Evolutionary conservation across 768 basidiomycete genomes (phyloP), one percentile per base, ranked within the genome.

Genomic region (Russula olivacea): DNA sequence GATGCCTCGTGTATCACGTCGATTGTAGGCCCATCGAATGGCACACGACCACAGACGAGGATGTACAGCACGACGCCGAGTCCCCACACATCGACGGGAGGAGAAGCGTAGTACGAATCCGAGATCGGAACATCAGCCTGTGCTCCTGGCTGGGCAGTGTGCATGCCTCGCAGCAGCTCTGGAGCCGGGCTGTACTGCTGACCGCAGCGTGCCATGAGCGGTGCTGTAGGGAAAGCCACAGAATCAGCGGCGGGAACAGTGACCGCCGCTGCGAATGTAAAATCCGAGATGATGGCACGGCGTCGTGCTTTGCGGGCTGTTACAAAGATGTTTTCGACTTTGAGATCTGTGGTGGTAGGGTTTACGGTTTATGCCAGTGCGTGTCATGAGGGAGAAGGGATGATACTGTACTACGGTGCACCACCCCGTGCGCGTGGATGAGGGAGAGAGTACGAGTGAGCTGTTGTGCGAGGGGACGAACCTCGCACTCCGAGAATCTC

Each of bases 61-160:
- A 4, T 14, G 36, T 32, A 53, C 19, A 63, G 51, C n/a, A 63
- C 28, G 51, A 54, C 21, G 28, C 51, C 62, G 28, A 59, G 62
- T 17, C 51, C 45, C 52, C 57, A 54, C 36, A 63, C 45, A 28
- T 58, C 57, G 28, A 59, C 57, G 17, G 62, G 57, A 6, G 56
- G 25, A 11, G 34, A 56, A 2, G n/a, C 48, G 30, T 53, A 54
- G 41, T 53, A 54, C 53, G 25, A 54, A 40, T 17, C 30, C 21
- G 38, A 25, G 21, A 21, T 21, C 23, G 47, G 45, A 19, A 45
- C 45, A 8, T 17, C n/a, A 8, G 10, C 17, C 19, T 36, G 52
- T 17, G 17, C 21, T 4, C 12, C 7, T 9, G 21, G 21, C n/a
- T 38, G 51, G 32, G 59, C 19, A 23, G 49, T 25, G 32, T n/a